Evolutionary conservation across 2,329 filamentous ascomycete genomes (phyloP), one percentile per base, ranked within the genome.

Genomic region (Sclerotiophoma versabilis): DNA sequence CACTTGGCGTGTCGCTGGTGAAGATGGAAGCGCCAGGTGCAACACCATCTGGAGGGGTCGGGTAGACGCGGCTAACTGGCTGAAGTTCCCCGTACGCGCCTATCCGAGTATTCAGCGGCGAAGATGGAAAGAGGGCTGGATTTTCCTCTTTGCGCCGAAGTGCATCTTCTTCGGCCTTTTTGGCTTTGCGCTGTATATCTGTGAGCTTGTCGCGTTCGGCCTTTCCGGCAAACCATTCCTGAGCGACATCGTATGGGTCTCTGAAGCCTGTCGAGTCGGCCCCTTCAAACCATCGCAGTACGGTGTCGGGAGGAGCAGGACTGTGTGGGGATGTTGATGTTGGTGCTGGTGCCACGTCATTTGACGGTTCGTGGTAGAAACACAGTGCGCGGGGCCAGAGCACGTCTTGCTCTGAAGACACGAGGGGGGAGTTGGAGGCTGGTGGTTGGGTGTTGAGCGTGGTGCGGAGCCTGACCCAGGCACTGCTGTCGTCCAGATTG

Each of bases 131-230:
- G 2, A 72, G 49, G 5, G 54, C 60, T 7, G 60, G 51, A 15
- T 57, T 54, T 14, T 75, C 72, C 10, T 72, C 69, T 49, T 72
- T 74, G 17, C 58, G 59, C 32, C 64, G 66, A 17, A 61, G 52
- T 43, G 83, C 77, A 1, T 79, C 82, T 58, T 78, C 83, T 20
- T 80, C 77, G 20, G 73, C 74, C 62, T 75, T 80, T 12, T 71
- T 66, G 60, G 83, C 76, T 42, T 71, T 67, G 30, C 79, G 75
- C 6, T 69, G 74, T 29, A 76, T 69, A 43, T 73, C 72, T n/a
- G 67, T 26, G 22, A 64, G 45, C 51, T 68, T 73, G 42, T 75
- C 73, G 34, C 73, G 64, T 33, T 74, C 71, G 2, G 63, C 39
- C 43, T 75, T 74, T 7, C 65, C 70, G 12, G 68, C 38, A 25